phyloP scores from a whole-genome alignment of 805 yeast genomes.

The Metschnikowia similis region DNA sequence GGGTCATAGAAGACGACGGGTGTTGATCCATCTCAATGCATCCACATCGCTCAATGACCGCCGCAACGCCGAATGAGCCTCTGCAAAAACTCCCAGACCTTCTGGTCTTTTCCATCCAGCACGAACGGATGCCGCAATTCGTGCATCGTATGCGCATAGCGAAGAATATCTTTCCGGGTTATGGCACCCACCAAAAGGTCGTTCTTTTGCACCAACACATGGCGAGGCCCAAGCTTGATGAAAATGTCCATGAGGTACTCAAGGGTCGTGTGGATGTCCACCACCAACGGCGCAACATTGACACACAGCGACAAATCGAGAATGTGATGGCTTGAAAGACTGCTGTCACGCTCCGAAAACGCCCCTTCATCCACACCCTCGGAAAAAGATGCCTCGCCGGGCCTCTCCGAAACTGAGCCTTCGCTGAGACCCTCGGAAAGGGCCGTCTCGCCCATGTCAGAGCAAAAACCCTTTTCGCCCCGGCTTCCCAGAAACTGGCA shows the following conservation, averaged over 20 bases:
- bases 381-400: too few species aligned
- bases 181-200: slow-evolving; percentile 70
- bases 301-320: slow-evolving; percentile 21
- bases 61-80: background rate
- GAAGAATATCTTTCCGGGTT: slow-evolving; percentile 77
- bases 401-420: too few species aligned
- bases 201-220: slow-evolving; percentile 58
- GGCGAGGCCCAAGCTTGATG: slow-evolving; percentile 73
- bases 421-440: too few species aligned
- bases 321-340: slow-evolving; percentile 8
- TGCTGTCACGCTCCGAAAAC: too few species aligned
- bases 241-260: slow-evolving; percentile 66
- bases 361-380: too few species aligned
- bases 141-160: slow-evolving; percentile 48
- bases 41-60: too few species aligned
- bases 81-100: slow-evolving; percentile 28
- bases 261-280: slow-evolving; percentile 50
- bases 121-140: slow-evolving; percentile 16
- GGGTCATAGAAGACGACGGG: too few species aligned
- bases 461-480: slow-evolving; percentile 1
- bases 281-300: slow-evolving; percentile 59
- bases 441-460: too few species aligned
- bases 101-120: slow-evolving; percentile 25
- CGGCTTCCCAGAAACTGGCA: slow-evolving; percentile 18
- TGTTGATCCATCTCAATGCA: too few species aligned